phyloP scores from a whole-genome alignment of 139 green algal genomes.

The Pleodorina starrii region DNA sequence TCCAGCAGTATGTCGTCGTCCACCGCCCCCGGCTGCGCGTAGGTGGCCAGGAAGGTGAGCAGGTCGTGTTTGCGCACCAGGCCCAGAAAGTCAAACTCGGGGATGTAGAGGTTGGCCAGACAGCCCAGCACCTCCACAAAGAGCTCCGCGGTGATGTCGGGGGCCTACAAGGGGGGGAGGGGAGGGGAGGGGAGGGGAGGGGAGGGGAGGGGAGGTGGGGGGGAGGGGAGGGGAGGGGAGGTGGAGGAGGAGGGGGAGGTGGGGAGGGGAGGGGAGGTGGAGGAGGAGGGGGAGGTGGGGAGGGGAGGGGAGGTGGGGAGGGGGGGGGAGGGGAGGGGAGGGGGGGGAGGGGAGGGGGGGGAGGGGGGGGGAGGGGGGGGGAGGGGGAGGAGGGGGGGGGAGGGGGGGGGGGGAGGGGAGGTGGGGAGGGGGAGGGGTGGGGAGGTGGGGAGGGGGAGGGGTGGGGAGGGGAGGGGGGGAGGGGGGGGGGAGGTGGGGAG shows the following conservation, averaged over 20 bases:
- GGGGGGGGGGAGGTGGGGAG: too few relatives aligned
- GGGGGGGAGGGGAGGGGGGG: too few relatives aligned
- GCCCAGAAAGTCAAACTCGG: slow-evolving; percentile 77
- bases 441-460: too few relatives aligned
- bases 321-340: too few relatives aligned
- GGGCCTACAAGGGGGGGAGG: slow-evolving; percentile 47
- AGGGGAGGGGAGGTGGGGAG: too few relatives aligned
- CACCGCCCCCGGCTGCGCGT: slow-evolving; percentile 60
- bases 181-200: neutral
- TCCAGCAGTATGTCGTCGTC: slow-evolving; percentile 86
- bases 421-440: too few relatives aligned
- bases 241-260: neutral
- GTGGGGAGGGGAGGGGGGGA: too few relatives aligned
- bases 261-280: neutral
- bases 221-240: neutral
- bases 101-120: slow-evolving; percentile 84
- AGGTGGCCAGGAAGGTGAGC: slow-evolving; percentile 73
- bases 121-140: slow-evolving; percentile 86
- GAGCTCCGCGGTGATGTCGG: slow-evolving; percentile 74
- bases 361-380: too few relatives aligned
- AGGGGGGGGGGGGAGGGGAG: too few relatives aligned
- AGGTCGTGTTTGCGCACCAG: slow-evolving; percentile 78
- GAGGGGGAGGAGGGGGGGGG: too few relatives aligned
- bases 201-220: neutral
- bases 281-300: too few relatives aligned